phyloP scores from a whole-genome alignment of 2,329 filamentous ascomycete genomes.

The Polychaeton citri region DNA sequence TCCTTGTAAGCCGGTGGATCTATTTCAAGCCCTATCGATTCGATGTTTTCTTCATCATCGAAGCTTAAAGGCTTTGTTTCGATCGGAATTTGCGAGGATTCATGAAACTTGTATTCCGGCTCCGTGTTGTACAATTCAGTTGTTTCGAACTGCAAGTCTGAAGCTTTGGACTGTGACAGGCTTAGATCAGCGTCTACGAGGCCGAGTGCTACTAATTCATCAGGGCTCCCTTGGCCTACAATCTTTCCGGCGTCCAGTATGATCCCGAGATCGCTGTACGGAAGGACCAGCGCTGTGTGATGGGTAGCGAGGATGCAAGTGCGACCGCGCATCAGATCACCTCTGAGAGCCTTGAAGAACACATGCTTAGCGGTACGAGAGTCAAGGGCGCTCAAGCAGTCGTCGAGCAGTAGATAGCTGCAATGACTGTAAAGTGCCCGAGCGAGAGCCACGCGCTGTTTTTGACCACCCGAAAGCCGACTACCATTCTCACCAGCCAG shows the following conservation, averaged over 20 bases:
- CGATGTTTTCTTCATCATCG: background rate
- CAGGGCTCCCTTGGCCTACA: background rate
- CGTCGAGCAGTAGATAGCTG: conserved; percentile 32
- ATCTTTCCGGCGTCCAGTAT: conserved; percentile 63
- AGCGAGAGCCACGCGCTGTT: conserved; percentile 33
- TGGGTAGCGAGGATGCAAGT: conserved; percentile 90
- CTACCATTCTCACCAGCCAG: conserved; percentile 88
- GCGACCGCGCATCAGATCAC: conserved; percentile 67
- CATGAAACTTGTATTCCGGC: too few species aligned
- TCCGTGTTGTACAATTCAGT: background rate
- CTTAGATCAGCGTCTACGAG: background rate
- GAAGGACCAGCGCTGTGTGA: conserved; percentile 70
- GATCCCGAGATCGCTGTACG: conserved; percentile 63
- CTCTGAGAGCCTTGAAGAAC: conserved; percentile 76
- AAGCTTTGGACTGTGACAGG: background rate
- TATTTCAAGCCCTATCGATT: conserved; percentile 46
- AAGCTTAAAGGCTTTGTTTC: too few species aligned
- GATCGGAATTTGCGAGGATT: too few species aligned
- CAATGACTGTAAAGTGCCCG: conserved; percentile 32
- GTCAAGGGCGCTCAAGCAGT: conserved; percentile 34
- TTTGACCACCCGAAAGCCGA: conserved; percentile 44
- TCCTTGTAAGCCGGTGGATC: conserved; percentile 61
- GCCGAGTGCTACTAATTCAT: background rate
- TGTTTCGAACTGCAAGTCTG: background rate
- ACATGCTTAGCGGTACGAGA: conserved; percentile 31